phyloP scores from a whole-genome alignment of 208 protist species.

The Novymonas esmeraldas region DNA sequence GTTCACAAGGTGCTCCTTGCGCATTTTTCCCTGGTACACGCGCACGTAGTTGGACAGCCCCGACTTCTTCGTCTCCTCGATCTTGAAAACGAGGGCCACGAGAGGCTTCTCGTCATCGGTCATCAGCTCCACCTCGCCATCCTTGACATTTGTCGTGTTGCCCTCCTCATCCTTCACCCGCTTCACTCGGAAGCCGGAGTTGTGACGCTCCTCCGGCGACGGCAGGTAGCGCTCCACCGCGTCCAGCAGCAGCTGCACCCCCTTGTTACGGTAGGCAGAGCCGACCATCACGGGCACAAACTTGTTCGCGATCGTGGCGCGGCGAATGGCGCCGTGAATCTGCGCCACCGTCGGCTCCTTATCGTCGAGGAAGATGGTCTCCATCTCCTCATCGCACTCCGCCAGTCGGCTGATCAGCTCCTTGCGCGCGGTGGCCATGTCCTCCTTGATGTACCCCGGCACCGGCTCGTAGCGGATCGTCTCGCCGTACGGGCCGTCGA shows the following conservation, averaged over 20 bases:
- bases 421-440: constrained; percentile 71
- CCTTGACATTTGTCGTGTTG: constrained; percentile 74
- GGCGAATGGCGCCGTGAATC: constrained; percentile 94
- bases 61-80: constrained; percentile 96
- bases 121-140: constrained; percentile 75
- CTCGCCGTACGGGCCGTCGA: constrained; percentile 94
- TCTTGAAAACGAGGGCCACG: constrained; percentile 98
- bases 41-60: constrained; percentile 98
- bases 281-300: constrained; percentile 97
- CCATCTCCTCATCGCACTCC: constrained; percentile 96
- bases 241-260: constrained; percentile 98
- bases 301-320: constrained; percentile 92
- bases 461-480: constrained; percentile 77
- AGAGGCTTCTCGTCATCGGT: constrained; percentile 93
- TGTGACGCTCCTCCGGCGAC: constrained; percentile 92
- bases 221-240: constrained; percentile 97
- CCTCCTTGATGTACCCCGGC: constrained; percentile 84
- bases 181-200: constrained; percentile 79
- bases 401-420: constrained; percentile 94
- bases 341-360: constrained; percentile 85
- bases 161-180: constrained; percentile 90
- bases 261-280: constrained; percentile 99
- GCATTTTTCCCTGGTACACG: constrained; percentile 98
- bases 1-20: constrained; percentile 90
- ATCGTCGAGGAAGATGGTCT: constrained; percentile 95